phyloP scores from a whole-genome alignment of 2,329 filamentous ascomycete species.

The Diaporthe capsici region DNA sequence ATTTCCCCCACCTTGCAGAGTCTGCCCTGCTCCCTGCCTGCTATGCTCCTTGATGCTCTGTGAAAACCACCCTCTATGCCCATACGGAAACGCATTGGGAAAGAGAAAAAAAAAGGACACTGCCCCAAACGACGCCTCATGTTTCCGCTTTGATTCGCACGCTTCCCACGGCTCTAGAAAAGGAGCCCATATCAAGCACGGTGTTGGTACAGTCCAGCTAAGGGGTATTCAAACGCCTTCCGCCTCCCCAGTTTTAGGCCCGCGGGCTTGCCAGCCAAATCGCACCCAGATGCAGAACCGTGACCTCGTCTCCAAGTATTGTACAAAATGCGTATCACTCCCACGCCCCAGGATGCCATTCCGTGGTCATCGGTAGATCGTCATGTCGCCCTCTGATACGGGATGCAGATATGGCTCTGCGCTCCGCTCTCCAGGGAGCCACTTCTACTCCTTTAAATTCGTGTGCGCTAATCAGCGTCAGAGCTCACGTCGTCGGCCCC shows the following conservation, averaged over 20 bases:
- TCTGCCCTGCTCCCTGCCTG: constrained; percentile 4
- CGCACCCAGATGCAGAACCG: constrained; percentile 40
- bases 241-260: constrained; percentile 34
- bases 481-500: constrained; percentile 70
- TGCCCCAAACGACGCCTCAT: neutral
- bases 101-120: neutral
- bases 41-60: constrained; percentile 7
- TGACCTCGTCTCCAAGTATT: constrained; percentile 34
- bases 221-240: constrained; percentile 42
- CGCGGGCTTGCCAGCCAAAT: constrained; percentile 30
- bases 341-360: neutral
- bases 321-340: constrained; percentile 33
- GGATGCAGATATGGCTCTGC: constrained; percentile 27
- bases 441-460: constrained; percentile 68
- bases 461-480: constrained; percentile 67
- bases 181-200: constrained; percentile 18
- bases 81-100: neutral
- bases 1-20: constrained; percentile 6
- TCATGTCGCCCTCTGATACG: neutral
- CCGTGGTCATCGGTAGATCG: neutral
- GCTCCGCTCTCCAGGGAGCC: constrained; percentile 53
- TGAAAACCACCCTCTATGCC: constrained; percentile 11
- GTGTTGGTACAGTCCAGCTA: constrained; percentile 34
- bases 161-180: constrained; percentile 9
- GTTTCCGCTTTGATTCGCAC: constrained; percentile 1